A percentile compares a stretch with the other conserved stretches of the same genome.
phyloP scores from a whole-genome alignment of 768 basidiomycete species.

The Daedalea quercina region DNA sequence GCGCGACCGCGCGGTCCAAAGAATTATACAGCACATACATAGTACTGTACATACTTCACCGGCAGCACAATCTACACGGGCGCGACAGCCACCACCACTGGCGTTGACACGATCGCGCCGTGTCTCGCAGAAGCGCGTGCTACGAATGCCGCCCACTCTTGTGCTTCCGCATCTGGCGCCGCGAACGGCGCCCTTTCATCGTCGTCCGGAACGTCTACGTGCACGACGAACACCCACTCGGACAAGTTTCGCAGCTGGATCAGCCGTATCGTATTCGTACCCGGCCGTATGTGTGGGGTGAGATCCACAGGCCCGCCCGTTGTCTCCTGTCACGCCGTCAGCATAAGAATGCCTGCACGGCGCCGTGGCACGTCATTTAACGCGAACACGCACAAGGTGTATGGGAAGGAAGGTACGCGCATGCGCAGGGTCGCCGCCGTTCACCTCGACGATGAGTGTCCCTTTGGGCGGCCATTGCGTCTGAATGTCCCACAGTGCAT shows the following conservation, averaged over 20 bases:
- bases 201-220: not conserved
- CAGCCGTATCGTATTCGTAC: conserved; percentile 10
- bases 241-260: conserved; percentile 16
- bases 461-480: conserved; percentile 13
- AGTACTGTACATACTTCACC: too few relatives aligned
- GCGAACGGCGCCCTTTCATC: not conserved
- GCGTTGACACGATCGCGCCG: not conserved
- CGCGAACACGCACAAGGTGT: not conserved
- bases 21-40: too few relatives aligned
- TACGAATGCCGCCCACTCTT: not conserved
- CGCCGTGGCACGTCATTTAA: not conserved
- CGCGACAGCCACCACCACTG: not conserved
- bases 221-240: conserved; percentile 14
- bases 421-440: not conserved
- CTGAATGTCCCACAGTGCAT: conserved; percentile 5
- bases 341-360: not conserved
- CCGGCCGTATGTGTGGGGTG: conserved; percentile 10
- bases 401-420: conserved; percentile 9
- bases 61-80: too few relatives aligned
- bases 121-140: not conserved
- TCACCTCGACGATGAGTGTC: conserved; percentile 9
- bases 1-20: not conserved
- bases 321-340: conserved; percentile 1
- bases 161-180: not conserved
- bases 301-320: conserved; percentile 14